Conservation (phyloP, 192 early-diverging fungal species). For the Polychytrium aggregatum region DNA sequence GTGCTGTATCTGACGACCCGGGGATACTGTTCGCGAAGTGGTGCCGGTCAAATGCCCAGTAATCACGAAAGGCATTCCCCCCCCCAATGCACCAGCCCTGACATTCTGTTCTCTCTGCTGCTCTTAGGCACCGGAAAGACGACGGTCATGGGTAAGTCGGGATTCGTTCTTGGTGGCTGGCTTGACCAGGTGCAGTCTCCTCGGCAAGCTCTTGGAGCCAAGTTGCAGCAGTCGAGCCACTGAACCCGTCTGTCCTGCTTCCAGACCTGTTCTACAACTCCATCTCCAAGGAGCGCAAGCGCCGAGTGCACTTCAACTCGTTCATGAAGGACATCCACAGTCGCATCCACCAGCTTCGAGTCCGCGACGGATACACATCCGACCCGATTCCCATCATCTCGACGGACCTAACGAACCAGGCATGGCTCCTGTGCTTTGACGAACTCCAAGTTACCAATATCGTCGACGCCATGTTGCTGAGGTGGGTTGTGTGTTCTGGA, state of each 20-base stretch:
- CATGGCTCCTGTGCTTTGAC: slow-evolving; percentile 88
- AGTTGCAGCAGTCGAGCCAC: background rate
- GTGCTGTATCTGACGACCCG: too few species aligned
- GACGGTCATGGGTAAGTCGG: slow-evolving; percentile 73
- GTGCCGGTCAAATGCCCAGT: too few species aligned
- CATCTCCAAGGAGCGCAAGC: slow-evolving; percentile 55
- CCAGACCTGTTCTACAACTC: slow-evolving; percentile 78
- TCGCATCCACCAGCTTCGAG: slow-evolving; percentile 31
- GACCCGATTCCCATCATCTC: slow-evolving; percentile 48
- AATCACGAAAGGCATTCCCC: too few species aligned
- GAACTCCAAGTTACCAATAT: slow-evolving; percentile 98
- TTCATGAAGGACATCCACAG: slow-evolving; percentile 93
- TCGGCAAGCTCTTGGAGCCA: background rate
- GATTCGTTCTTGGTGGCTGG: background rate
- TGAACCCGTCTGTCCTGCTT: background rate
- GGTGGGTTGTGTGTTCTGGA: slow-evolving; percentile 18
- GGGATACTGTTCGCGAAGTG: too few species aligned
- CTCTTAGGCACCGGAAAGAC: slow-evolving; percentile 91
- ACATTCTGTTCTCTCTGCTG: too few species aligned
- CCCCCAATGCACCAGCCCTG: too few species aligned
- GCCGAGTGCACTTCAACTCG: slow-evolving; percentile 91
- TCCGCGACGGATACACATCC: slow-evolving; percentile 8
- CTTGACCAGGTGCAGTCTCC: too few species aligned
- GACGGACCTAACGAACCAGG: slow-evolving; percentile 63
- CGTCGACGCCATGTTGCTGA: slow-evolving; percentile 89